Base-by-base conservation (phyloP, 2,329 filamentous ascomycete species). In the Talaromyces sp. region DNA sequence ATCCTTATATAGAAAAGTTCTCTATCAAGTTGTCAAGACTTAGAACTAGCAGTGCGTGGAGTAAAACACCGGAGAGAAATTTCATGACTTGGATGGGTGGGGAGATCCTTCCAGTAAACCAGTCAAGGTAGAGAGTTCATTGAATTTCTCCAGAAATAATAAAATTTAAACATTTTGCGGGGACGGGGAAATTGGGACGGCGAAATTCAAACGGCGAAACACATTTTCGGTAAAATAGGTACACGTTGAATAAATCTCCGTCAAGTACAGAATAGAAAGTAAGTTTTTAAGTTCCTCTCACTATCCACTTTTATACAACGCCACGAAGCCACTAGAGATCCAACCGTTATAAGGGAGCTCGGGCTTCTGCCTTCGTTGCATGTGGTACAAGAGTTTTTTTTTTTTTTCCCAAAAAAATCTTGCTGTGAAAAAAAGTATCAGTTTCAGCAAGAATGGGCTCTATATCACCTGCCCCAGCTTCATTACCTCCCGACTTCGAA, bases 401-500 rank as follows among this genome's bases (percentile, higher is more conserved):
- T 10, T 45, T 15, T 27, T 27, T 17, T 7, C 19, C 5, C 8
- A 19, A 25, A 49, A 15, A 8, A 1, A 49, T 49, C 45, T 49
- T 7, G 5, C 45, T 13, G 22, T 17, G 22, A 50, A 27, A 5
- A 27, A 27, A 50, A 17, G 13, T 27, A 50, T 50, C 47, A 31
- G 11, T 27, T 7, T 25, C 47, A 50, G 25, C 22, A 27, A 50
- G 11, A 31, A 60, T 52, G 27, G 45, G 39, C 5, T 61, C 43
- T 22, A 50, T 11, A 62, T 43, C 27, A 19, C 47, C 33, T 43
- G n/a, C 19, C 31, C 47, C 47, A 35, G 50, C 33, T 25, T 47
- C 67, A 9, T 68, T 75, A 25, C 74, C 75, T 7, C 41, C 66
- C 5, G 71, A 73, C 13, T 81, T 81, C 61, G 73, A 70, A 72